phyloP scores from a whole-genome alignment of 306 rosid species.

The Astragalus membranaceus region DNA sequence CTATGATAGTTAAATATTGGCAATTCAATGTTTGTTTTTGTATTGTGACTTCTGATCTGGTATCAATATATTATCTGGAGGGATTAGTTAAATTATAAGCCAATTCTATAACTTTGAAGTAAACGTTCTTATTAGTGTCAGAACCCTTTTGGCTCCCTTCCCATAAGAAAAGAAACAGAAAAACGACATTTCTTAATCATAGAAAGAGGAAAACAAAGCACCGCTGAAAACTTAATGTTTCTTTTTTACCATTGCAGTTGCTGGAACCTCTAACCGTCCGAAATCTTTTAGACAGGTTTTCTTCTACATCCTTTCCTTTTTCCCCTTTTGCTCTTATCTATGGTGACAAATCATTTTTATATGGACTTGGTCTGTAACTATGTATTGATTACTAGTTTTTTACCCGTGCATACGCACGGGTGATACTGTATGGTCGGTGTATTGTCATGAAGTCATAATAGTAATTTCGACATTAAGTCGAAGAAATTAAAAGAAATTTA shows the following conservation, averaged over 20 bases:
- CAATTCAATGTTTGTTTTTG: not conserved
- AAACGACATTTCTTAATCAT: not conserved
- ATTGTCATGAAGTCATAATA: too few species aligned
- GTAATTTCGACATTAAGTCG: too few species aligned
- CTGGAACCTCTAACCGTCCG: constrained; percentile 79
- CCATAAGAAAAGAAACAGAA: not conserved
- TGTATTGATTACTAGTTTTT: too few species aligned
- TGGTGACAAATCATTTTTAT: not conserved
- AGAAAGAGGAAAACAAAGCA: not conserved
- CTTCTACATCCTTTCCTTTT: constrained; percentile 4
- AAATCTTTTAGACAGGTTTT: constrained; percentile 65
- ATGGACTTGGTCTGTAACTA: not conserved
- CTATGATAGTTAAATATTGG: not conserved
- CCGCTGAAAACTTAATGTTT: constrained; percentile 14
- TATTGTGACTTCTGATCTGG: not conserved
- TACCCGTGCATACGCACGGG: too few species aligned
- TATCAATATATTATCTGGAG: not conserved
- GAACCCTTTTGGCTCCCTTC: not conserved
- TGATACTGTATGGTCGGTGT: too few species aligned
- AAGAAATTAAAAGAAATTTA: too few species aligned
- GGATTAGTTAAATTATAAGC: not conserved
- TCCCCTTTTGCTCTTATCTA: not conserved
- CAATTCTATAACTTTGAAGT: not conserved
- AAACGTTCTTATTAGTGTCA: not conserved
- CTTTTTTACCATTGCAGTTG: constrained; percentile 54